A percentile compares a stretch with the other conserved stretches of the same genome.
Evolutionary conservation across 2,329 filamentous ascomycete species (phyloP).

Genomic region (Fusarium chaquense): DNA sequence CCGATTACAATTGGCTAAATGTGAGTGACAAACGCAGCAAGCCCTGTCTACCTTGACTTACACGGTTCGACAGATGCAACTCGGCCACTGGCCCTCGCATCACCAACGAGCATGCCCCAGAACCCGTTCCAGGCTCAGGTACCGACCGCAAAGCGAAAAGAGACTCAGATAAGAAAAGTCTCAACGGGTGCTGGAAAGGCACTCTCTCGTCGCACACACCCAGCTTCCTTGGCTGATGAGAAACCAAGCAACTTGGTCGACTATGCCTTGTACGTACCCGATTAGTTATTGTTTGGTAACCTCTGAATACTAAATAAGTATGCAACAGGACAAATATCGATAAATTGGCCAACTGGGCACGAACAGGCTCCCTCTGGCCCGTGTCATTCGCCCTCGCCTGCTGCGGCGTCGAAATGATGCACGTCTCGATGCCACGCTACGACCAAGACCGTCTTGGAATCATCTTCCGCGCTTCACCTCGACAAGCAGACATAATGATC

Average conservation of each 20-base stretch:
- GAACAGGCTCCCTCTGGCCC: conserved; percentile 71
- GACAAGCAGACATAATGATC: conserved; percentile 75
- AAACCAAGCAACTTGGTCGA: conserved; percentile 31
- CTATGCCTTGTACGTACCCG: conserved; percentile 27
- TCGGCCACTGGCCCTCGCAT: conserved; percentile 6
- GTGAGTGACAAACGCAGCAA: neutral
- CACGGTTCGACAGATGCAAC: conserved; percentile 1
- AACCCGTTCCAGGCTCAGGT: rapidly evolving
- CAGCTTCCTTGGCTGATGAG: conserved; percentile 3
- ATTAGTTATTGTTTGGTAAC: rapidly evolving
- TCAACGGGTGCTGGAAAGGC: neutral
- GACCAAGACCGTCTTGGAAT: conserved; percentile 74
- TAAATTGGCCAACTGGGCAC: conserved; percentile 67
- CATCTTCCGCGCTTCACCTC: conserved; percentile 74
- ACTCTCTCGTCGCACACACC: neutral
- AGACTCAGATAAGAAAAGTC: neutral
- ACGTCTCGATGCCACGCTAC: conserved; percentile 70
- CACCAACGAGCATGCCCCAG: neutral
- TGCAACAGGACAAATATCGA: conserved; percentile 63
- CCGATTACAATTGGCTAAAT: neutral
- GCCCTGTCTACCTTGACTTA: conserved; percentile 4
- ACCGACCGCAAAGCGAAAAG: too few relatives aligned
- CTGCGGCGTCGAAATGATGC: conserved; percentile 75
- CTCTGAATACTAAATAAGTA: rapidly evolving
- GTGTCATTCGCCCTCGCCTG: conserved; percentile 72